Conservation (phyloP, 1,284 basidiomycete genomes). For the Heliocybe sulcata region DNA sequence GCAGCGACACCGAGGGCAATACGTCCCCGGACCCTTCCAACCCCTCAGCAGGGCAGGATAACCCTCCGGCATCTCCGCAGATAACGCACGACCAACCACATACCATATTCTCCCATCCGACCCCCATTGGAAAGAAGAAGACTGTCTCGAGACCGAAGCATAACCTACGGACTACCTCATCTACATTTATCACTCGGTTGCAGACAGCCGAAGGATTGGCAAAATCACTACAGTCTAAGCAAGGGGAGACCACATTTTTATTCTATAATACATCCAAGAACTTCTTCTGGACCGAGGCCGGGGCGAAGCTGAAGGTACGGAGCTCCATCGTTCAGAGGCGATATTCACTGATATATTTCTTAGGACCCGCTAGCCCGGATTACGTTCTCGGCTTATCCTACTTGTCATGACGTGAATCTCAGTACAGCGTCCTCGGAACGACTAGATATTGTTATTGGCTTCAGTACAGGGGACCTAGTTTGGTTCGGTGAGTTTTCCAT, state of each 20-base stretch:
- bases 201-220: conserved; percentile 74
- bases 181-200: conserved; percentile 82
- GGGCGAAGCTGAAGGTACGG: conserved; percentile 69
- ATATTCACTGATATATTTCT: conserved; percentile 2
- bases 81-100: conserved; percentile 25
- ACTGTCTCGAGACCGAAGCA: conserved; percentile 70
- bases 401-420: conserved; percentile 85
- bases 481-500: conserved; percentile 66
- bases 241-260: conserved; percentile 76
- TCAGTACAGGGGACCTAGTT: conserved; percentile 86
- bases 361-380: conserved; percentile 85
- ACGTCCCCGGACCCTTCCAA: conserved; percentile 34
- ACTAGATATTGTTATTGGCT: conserved; percentile 90
- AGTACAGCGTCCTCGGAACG: conserved; percentile 71
- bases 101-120: conserved; percentile 35
- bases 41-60: conserved; percentile 20
- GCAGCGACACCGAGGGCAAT: conserved; percentile 66
- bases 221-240: conserved; percentile 68
- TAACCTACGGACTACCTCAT: conserved; percentile 82
- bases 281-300: conserved; percentile 79
- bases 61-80: conserved; percentile 25
- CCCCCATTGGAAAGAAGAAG: conserved; percentile 53
- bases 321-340: background rate
- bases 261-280: conserved; percentile 81
- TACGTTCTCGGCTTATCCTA: conserved; percentile 81